Conservation (phyloP, 1,284 basidiomycete species). For the Trichosporon coremiiforme region DNA sequence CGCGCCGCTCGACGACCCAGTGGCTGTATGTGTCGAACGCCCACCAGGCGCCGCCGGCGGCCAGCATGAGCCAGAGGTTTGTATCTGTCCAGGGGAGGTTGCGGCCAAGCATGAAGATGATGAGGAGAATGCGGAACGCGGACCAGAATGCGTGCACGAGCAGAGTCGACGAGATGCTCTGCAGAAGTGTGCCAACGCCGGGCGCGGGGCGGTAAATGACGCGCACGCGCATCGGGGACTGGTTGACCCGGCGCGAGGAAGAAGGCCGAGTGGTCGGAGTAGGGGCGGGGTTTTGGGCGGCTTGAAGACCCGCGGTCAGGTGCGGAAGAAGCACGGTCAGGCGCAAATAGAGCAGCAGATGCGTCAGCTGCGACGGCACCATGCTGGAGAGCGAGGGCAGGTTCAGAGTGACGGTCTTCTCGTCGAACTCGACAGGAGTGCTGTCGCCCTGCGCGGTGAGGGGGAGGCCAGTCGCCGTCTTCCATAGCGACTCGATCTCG, state of each 20-base stretch:
- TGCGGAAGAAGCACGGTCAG: conserved; percentile 43
- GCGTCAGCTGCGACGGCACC: conserved; percentile 39
- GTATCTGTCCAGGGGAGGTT: conserved; percentile 44
- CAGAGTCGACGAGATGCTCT: conserved; percentile 31
- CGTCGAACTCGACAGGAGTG: conserved; percentile 44
- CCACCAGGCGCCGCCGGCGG: conserved; percentile 43
- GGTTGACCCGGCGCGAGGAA: neutral
- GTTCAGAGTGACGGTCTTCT: conserved; percentile 39
- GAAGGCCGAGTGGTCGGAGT: neutral
- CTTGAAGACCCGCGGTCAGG: conserved; percentile 30
- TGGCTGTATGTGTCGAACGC: conserved; percentile 37
- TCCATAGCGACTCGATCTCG: conserved; percentile 39
- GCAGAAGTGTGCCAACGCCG: conserved; percentile 8
- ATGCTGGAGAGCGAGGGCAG: conserved; percentile 41
- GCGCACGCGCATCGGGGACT: conserved; percentile 9
- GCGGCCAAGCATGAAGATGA: conserved; percentile 53
- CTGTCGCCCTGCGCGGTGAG: conserved; percentile 35
- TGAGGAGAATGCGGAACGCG: conserved; percentile 36
- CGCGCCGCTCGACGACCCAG: conserved; percentile 22
- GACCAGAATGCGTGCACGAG: conserved; percentile 44
- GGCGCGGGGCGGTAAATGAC: conserved; percentile 24
- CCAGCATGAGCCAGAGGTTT: conserved; percentile 44
- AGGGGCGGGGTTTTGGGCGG: conserved; percentile 5
- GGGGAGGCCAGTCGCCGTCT: conserved; percentile 29
- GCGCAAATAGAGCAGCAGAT: conserved; percentile 46